phyloP scores from a whole-genome alignment of 2,329 filamentous ascomycete species.

The Claviceps digitariae region DNA sequence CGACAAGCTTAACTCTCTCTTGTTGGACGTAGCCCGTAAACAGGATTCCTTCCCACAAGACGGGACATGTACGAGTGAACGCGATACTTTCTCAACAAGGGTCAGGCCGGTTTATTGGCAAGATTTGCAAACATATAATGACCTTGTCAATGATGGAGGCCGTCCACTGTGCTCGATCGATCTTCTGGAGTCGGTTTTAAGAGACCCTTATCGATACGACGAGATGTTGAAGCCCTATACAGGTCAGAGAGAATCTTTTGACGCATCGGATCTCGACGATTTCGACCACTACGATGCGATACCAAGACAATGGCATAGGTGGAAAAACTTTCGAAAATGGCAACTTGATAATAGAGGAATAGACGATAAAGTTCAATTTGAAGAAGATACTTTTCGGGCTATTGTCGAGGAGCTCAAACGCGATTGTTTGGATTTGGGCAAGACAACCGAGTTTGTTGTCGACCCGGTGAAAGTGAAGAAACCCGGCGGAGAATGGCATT shows the following conservation, averaged over 20 bases:
- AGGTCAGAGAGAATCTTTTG: no score
- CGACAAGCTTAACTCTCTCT: no score
- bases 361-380: conserved; percentile 1
- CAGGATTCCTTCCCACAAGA: no score
- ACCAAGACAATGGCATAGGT: conserved; percentile 13
- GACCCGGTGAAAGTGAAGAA: no score
- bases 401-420: conserved; percentile 6
- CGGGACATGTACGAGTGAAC: background rate
- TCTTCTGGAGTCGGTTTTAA: conserved; percentile 12
- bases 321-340: conserved; percentile 18
- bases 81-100: no score
- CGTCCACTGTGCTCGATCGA: conserved; percentile 17
- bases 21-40: no score
- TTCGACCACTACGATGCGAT: conserved; percentile 9
- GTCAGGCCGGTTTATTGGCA: no score
- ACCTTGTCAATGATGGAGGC: conserved; percentile 18
- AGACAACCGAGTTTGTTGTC: no score
- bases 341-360: conserved; percentile 15
- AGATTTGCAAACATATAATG: conserved; percentile 10
- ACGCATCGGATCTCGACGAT: no score
- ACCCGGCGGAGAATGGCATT: conserved; percentile 1
- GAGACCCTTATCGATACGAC: conserved; percentile 10
- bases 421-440: no score
- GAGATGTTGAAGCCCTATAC: conserved; percentile 15
- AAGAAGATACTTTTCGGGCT: conserved; percentile 9